Base-by-base conservation (phyloP, 2,329 filamentous ascomycete genomes). In the Paecilomyces formosus region DNA sequence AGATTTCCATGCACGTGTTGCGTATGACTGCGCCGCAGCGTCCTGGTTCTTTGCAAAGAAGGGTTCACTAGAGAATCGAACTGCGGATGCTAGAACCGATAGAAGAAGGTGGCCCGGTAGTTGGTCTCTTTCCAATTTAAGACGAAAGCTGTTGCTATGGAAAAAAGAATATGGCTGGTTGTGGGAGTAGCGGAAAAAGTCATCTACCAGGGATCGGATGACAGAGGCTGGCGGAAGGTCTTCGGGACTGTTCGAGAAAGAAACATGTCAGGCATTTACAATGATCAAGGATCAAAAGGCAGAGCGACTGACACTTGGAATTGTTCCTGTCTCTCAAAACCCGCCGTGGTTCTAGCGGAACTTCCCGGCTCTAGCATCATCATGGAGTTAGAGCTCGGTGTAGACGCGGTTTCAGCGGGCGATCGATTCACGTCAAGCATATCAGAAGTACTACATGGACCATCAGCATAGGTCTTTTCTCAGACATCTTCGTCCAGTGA, bases 111-210 rank as follows among this genome's bases (percentile, higher is more conserved):
- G 70, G 12, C 63, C 58, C 3, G 73, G 72, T 0, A 74, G 28
- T 6, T 26, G n/a, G 2, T 63, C 62, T 8, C 62, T 58, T 6
- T 67, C 61, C 1, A 74, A 58, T 24, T 62, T 62, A 18, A 64
- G 61, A 4, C 72, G 67, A 55, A 76, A 76, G 1, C 59, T 66
- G 0, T 45, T 52, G 55, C 75, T 72, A 28, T 74, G 71, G 58
- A 76, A 74, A 57, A 70, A 74, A 0, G 65, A 70, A 59, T 76
- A 76, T 0, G 74, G 74, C 31, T 75, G 71, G 35, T 74, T 74
- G 31, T 76, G 74, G 26, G 66, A 68, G 53, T 66, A 70, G 7
- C 49, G 33, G 55, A 76, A 76, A 55, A 70, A 76, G 4, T 66
- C 66, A 30, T 65, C 62, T 3, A 69, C 61, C 5, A 68, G 56